phyloP scores from a whole-genome alignment of 176 grass and related monocot species.

The Eragrostis curvula region DNA sequence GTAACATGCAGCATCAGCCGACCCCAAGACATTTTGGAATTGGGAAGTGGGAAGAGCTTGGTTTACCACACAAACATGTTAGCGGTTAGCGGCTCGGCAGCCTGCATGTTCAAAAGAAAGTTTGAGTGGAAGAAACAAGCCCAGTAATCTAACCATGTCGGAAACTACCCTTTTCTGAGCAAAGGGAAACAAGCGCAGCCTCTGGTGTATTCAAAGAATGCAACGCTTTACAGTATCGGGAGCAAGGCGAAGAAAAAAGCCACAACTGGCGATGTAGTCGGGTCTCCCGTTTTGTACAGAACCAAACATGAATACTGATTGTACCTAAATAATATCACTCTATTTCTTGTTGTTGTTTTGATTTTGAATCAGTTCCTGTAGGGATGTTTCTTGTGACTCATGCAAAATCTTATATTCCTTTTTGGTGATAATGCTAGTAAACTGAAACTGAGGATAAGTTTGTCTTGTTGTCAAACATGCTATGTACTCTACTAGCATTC shows the following conservation, averaged over 20 bases:
- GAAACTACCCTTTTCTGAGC: not conserved
- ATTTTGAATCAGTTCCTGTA: not conserved
- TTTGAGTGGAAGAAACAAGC: conserved; percentile 11
- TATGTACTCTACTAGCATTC: too few relatives aligned
- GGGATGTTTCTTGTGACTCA: not conserved
- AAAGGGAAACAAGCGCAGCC: not conserved
- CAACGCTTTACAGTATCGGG: not conserved
- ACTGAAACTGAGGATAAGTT: too few relatives aligned
- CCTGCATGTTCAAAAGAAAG: conserved; percentile 3
- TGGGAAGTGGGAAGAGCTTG: not conserved
- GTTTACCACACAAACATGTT: not conserved
- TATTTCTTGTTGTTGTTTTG: not conserved
- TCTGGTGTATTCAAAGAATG: not conserved
- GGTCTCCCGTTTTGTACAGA: conserved; percentile 30
- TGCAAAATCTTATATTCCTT: not conserved
- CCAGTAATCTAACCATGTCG: not conserved
- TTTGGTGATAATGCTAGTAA: not conserved
- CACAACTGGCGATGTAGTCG: not conserved
- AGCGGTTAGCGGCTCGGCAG: not conserved
- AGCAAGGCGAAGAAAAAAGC: too few relatives aligned
- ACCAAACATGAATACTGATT: not conserved
- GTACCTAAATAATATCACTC: not conserved
- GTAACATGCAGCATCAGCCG: not conserved
- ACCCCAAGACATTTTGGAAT: not conserved
- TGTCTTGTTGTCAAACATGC: too few relatives aligned